Evolutionary conservation across 305 asterid genomes (phyloP).

Genomic region (Fraxinus floribunda): DNA sequence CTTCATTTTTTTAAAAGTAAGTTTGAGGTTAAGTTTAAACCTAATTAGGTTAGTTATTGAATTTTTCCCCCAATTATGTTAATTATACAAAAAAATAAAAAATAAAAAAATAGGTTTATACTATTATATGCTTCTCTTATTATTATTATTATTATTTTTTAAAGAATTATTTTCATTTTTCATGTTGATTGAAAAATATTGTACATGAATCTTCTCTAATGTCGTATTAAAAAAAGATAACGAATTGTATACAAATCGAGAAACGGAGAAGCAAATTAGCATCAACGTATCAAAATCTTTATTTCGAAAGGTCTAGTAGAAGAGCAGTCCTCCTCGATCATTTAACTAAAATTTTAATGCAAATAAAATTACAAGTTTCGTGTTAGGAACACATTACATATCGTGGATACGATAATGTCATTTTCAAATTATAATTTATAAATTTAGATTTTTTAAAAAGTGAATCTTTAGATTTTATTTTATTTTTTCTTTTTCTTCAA

Average conservation of each 20-base stretch:
- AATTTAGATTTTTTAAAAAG: not conserved
- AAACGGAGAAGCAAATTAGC: too few species aligned
- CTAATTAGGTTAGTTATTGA: not conserved
- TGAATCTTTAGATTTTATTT: not conserved
- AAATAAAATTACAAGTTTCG: not conserved
- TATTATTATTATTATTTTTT: too few species aligned
- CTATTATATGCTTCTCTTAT: not conserved
- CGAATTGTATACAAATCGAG: not conserved
- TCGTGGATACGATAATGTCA: not conserved
- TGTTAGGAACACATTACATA: not conserved
- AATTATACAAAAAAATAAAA: too few species aligned
- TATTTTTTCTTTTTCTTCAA: not conserved
- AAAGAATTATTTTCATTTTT: not conserved
- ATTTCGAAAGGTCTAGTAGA: not conserved
- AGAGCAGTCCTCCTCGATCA: not conserved
- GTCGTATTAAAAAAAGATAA: not conserved
- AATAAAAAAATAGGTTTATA: too few species aligned
- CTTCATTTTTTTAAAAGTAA: not conserved
- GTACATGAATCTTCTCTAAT: not conserved
- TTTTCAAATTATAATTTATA: not conserved
- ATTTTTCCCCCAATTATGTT: not conserved
- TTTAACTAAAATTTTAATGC: not conserved
- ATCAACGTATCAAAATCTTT: not conserved
- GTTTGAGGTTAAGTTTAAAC: not conserved
- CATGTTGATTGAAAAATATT: not conserved